Evolutionary conservation across 768 basidiomycete genomes (phyloP), one percentile per base, ranked within the genome.

Genomic region (Mycena belliarum): DNA sequence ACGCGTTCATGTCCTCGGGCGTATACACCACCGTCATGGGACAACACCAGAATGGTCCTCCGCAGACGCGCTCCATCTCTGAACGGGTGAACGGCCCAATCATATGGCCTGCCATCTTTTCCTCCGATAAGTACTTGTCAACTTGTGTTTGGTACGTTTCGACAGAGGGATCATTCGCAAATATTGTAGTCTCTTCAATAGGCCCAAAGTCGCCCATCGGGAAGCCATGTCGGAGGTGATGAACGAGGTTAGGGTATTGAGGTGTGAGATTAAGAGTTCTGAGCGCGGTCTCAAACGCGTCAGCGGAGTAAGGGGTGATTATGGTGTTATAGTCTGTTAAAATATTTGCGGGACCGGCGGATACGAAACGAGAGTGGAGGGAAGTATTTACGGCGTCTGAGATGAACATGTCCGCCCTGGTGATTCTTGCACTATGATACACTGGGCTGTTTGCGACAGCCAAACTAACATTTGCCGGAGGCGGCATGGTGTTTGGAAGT

Each of bases 401-500:
- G 12, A 51, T 48, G 50, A 51, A 51, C 29, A 42, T 28, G 40
- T 38, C n/a, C 20, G 50, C 40, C n/a, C n/a, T n/a, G n/a, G n/a
- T n/a, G n/a, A n/a, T n/a, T 3, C 5, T 21, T 42, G 26, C 50
- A 51, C 50, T 51, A 51, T 42, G 26, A 32, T 50, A 50, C 49
- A 50, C 25, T 9, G 25, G 37, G 28, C 2, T 21, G 25, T 29
- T 12, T 4, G 12, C n/a, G 20, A 24, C 11, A 3, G 25, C n/a
- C n/a, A n/a, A 6, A 2, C 10, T 44, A 52, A 18, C 64, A 63
- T n/a, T 47, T 45, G 26, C 64, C 47, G 16, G 66, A 63, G 41
- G 52, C 60, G 21, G 69, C 66, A 15, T 54, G 32, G 53, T 72
- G 69, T 23, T 52, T 50, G 21, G 53, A 29, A 14, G 52, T 57